A percentile compares a stretch with the other conserved stretches of the same genome.
These are phyloP conservation scores for Epithele typhae DNA, from an alignment of 768 basidiomycete genomes.

Conservation along the genomic window DNA sequence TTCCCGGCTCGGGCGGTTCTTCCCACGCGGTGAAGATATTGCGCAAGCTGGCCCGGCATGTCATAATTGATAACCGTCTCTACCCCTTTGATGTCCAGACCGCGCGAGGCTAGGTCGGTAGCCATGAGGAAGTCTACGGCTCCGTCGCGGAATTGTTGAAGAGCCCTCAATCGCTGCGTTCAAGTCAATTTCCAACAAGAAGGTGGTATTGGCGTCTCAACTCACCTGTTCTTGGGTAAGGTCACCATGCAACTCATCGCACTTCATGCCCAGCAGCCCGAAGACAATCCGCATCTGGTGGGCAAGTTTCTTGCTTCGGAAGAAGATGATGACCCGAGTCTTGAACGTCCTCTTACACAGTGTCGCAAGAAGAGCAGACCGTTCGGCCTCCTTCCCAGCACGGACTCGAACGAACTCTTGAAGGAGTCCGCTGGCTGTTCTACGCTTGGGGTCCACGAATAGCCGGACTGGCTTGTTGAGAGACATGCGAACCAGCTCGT, in stretches of 20 bases:
- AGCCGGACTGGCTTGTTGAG: constrained; percentile 89
- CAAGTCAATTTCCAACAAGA: background rate
- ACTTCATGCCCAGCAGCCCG: constrained; percentile 80
- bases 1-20: constrained; percentile 94
- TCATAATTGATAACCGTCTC: constrained; percentile 99
- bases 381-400: constrained; percentile 71
- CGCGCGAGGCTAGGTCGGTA: constrained; percentile 92
- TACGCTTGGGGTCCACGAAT: constrained; percentile 92
- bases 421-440: constrained; percentile 76
- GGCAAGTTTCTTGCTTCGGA: constrained; percentile 94
- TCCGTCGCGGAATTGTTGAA: constrained; percentile 86
- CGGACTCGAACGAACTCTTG: constrained; percentile 96
- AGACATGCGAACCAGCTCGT: constrained; percentile 89
- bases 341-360: constrained; percentile 89
- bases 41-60: constrained; percentile 90
- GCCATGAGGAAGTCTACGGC: constrained; percentile 91
- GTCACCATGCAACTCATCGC: constrained; percentile 93
- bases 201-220: constrained; percentile 6
- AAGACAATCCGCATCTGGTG: constrained; percentile 97
- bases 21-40: constrained; percentile 96
- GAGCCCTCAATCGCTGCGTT: constrained; percentile 72
- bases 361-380: constrained; percentile 70
- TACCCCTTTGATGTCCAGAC: constrained; percentile 95
- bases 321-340: constrained; percentile 83
- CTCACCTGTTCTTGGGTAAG: constrained; percentile 91